Evolutionary conservation across 2,329 filamentous ascomycete genomes (phyloP), one percentile per base, ranked within the genome.

Genomic region (Cladophialophora chaetospira): DNA sequence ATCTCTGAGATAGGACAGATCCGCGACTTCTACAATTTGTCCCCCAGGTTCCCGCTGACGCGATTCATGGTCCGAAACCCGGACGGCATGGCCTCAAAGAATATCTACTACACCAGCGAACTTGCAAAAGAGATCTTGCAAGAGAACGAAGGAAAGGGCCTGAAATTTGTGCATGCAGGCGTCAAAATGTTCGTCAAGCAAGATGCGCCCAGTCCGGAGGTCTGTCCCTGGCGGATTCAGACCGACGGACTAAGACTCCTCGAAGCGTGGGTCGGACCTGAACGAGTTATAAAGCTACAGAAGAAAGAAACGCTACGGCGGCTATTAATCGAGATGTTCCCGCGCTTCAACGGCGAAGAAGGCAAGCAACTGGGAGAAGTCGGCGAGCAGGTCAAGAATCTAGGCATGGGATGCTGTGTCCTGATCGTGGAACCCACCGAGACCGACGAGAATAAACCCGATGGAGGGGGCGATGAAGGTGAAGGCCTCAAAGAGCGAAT

Each of bases 131-230:
- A 93, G 63, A 94, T 99, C 52, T 81, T 99, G 3, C 83, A 81
- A 3, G 82, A 88, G 69, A 99, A 99, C 71, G 91, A 97, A 73
- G 89, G 91, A 40, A 87, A 88, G 25, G 91, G 91, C 43, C 87
- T 97, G 73, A 96, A 94, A 72, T 96, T 99, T 70, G 89, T 99
- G 47, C 94, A 99, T 74, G 93, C 88, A 48, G 94, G 94, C 63
- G 92, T 99, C 29, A 96, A 96, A 77, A 97, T 97, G 91, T 99
- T 96, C 72, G 94, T 97, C 79, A 96, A 96, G 78, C 93, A 97
- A 73, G 91, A 97, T 69, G 88, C 90, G 0, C 92, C 96, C 58
- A 88, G 87, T 4, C 86, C 88, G 31, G 88, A 92, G 53, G 88
- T 94, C 29, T 96, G 92, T 77, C 84, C 88, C 57, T 99, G 94